These are phyloP conservation scores for Lichenothelia convexa DNA, from an alignment of 495 filamentous ascomycete genomes.

Conservation along the genomic window DNA sequence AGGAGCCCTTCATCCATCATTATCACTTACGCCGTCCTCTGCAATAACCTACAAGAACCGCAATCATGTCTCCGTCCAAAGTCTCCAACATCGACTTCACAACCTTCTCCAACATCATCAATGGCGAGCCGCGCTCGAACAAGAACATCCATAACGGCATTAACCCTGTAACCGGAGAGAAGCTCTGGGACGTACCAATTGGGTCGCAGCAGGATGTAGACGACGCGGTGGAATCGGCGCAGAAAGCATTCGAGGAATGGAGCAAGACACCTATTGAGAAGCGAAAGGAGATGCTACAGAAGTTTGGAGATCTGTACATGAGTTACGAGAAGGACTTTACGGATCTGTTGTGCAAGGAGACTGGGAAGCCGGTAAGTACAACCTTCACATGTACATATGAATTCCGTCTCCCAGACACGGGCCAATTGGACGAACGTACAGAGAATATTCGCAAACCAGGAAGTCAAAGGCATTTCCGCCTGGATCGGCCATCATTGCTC, in stretches of 20 bases:
- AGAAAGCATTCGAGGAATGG: slow-evolving; percentile 33
- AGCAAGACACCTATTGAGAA: slow-evolving; percentile 30
- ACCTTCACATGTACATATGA: not conserved
- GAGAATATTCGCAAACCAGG: not conserved
- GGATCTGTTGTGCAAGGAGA: slow-evolving; percentile 33
- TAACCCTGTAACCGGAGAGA: slow-evolving; percentile 32
- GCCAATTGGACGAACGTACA: too few relatives aligned
- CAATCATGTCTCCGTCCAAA: slow-evolving; percentile 24
- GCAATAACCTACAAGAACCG: too few relatives aligned
- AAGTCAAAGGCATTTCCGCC: slow-evolving; percentile 4
- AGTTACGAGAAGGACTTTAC: slow-evolving; percentile 28
- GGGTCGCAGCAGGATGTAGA: slow-evolving; percentile 35
- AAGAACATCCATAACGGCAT: slow-evolving; percentile 24
- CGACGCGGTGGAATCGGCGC: slow-evolving; percentile 29
- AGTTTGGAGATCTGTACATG: slow-evolving; percentile 31
- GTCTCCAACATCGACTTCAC: slow-evolving; percentile 19
- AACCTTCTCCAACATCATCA: slow-evolving; percentile 30
- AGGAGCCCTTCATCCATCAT: too few relatives aligned
- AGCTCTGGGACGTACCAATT: slow-evolving; percentile 36
- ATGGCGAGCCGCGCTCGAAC: slow-evolving; percentile 23
- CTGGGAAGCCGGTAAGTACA: slow-evolving; percentile 35
- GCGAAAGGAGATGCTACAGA: slow-evolving; percentile 34
- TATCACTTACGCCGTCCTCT: too few relatives aligned
- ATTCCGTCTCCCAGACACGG: too few relatives aligned
- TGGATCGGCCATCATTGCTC: slow-evolving; percentile 13